Evolutionary conservation across 2,329 filamentous ascomycete species (phyloP), one percentile per base, ranked within the genome.

Genomic region (Penicillium freii): DNA sequence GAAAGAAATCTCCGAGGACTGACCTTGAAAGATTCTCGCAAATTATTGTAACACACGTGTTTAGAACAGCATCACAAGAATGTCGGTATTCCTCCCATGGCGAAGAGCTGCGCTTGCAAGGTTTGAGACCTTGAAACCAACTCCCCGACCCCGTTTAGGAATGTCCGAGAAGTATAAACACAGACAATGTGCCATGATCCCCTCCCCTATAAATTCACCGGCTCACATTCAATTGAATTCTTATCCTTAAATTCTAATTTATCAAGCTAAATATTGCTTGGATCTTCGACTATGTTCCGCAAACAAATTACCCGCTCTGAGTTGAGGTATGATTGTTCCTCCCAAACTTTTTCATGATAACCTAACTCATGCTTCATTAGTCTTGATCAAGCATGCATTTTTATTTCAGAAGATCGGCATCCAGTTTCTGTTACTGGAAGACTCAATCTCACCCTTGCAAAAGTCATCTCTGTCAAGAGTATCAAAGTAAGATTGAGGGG

Each of bases 301-400:
- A 34, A 46, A 25, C 49, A 42, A 13, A 53, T 57, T 15, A 36
- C 36, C 9, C 19, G 49, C 8, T 23, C 54, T 15, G 42, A 47
- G 23, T 33, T 57, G 36, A 53, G 34, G 54, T 57, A 53, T 27
- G n/a, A 19, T 39, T 21, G 7, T 23, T 15, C 19, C 5, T 21
- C 4, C 23, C 13, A 21, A 5, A 2, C 8, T 15, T 36, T 21
- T 15, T 11, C 8, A 27, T 19, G 25, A 11, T 17, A 36, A 19
- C 4, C 33, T 48, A 29, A 48, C 29, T 1, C 7, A 19, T 44
- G 21, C 27, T 38, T 11, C 1, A 43, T 11, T 47, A 65, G 64
- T 5, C 54, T 66, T 3, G 59, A 63, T 31, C 38, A 58, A 44
- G 34, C 63, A 51, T 63, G 60, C 40, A 57, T 66, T 39, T 66